Conservation (phyloP, 148 eudicot species). For the Vaccinium darrowii region DNA sequence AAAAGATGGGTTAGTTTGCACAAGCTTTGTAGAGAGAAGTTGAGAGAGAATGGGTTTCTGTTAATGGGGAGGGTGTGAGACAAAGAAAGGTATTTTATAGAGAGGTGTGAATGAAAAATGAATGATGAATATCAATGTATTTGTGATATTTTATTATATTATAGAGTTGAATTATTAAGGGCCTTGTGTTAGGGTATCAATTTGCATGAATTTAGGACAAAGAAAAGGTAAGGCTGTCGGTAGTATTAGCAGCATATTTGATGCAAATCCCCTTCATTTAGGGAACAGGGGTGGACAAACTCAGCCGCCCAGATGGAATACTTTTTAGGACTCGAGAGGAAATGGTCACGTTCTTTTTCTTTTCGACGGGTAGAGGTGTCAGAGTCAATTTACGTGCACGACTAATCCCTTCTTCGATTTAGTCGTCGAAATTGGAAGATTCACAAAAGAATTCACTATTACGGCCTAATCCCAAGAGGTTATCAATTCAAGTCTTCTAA, state of each 20-base stretch:
- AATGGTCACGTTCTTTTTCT: constrained; percentile 24
- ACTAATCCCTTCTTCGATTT: no score
- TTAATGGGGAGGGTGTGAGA: constrained; percentile 13
- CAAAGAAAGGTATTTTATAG: constrained; percentile 12
- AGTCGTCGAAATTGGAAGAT: no score
- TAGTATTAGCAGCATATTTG: constrained; percentile 31
- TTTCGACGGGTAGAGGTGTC: no score
- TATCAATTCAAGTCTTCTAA: no score
- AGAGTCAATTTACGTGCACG: no score
- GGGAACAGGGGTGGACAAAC: constrained; percentile 59
- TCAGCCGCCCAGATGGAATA: constrained; percentile 48
- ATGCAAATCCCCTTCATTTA: constrained; percentile 30
- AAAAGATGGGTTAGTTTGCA: constrained; percentile 6
- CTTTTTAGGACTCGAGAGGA: constrained; percentile 9
- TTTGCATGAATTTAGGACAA: constrained; percentile 50
- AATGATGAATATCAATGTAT: background rate
- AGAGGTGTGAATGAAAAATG: background rate
- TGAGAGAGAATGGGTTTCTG: background rate
- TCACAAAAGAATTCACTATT: no score
- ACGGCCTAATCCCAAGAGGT: no score
- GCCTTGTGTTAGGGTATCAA: background rate
- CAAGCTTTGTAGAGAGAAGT: background rate
- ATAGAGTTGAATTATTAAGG: background rate
- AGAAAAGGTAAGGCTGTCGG: constrained; percentile 53
- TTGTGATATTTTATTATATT: background rate